Conservation (phyloP, 441 rosid species). For the Gossypium laxum region DNA sequence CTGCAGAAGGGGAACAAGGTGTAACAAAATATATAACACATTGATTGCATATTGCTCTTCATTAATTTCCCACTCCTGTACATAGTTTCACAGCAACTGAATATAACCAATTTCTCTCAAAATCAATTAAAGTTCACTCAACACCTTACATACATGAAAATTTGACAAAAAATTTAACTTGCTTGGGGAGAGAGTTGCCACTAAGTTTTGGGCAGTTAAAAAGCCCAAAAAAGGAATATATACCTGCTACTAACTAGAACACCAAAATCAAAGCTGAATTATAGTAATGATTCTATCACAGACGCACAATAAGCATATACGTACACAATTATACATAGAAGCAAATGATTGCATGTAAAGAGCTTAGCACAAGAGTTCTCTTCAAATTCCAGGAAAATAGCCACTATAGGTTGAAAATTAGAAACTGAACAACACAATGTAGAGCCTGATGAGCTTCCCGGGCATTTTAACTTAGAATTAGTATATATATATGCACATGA, state of each 20-base stretch:
- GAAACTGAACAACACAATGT: slow-evolving; percentile 14
- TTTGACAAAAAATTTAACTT: neutral
- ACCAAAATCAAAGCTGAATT: neutral
- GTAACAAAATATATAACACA: neutral
- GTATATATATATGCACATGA: slow-evolving; percentile 18
- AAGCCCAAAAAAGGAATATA: slow-evolving; percentile 8
- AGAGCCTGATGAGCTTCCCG: slow-evolving; percentile 13
- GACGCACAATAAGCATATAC: neutral
- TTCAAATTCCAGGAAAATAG: neutral
- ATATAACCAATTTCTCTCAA: neutral
- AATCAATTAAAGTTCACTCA: neutral
- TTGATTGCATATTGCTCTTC: neutral
- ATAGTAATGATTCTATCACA: neutral
- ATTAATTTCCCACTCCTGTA: neutral
- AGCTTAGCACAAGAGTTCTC: slow-evolving; percentile 9
- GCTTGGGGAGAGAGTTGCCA: neutral
- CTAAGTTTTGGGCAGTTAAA: neutral
- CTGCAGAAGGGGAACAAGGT: neutral
- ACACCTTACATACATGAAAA: neutral
- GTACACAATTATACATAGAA: neutral
- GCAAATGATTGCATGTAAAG: neutral
- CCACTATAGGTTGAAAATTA: slow-evolving; percentile 18
- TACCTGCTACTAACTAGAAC: neutral
- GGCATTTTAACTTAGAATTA: slow-evolving; percentile 7
- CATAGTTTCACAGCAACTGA: neutral